Evolutionary conservation across 2,329 filamentous ascomycete genomes (phyloP).

Genomic region (Dactylellina cionopaga): DNA sequence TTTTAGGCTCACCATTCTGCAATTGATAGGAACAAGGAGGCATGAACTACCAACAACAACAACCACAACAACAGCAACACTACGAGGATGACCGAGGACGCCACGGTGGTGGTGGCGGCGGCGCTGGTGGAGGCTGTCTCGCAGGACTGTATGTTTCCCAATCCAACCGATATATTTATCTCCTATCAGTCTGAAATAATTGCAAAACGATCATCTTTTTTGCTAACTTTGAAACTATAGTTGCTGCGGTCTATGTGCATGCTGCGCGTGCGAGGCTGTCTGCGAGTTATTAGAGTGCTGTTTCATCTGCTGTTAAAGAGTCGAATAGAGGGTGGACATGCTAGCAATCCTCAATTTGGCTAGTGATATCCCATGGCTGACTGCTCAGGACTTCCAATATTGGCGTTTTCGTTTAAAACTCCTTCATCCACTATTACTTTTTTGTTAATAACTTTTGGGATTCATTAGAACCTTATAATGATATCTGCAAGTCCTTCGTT

Average conservation of each 20-base stretch:
- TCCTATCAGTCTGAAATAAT: not conserved
- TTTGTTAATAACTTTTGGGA: not conserved
- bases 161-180: not conserved
- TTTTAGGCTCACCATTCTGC: constrained; percentile 13
- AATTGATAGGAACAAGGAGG: constrained; percentile 32
- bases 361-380: not conserved
- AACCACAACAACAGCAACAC: constrained; percentile 12
- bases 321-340: not conserved
- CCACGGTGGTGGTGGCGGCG: constrained; percentile 5
- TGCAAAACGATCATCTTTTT: not conserved
- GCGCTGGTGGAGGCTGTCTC: constrained; percentile 39
- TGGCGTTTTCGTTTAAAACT: not conserved
- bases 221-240: constrained; percentile 14
- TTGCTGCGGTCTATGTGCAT: constrained; percentile 47
- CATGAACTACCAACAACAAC: constrained; percentile 51
- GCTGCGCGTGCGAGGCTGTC: constrained; percentile 42
- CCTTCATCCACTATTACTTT: not conserved
- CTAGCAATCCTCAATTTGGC: not conserved
- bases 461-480: constrained; percentile 14
- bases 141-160: constrained; percentile 37
- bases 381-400: not conserved
- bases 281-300: constrained; percentile 48
- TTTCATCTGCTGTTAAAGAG: constrained; percentile 49
- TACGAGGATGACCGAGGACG: constrained; percentile 42
- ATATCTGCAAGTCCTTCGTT: not conserved